Base-by-base conservation (phyloP, 768 basidiomycete species). In the Steccherinum ochraceum region DNA sequence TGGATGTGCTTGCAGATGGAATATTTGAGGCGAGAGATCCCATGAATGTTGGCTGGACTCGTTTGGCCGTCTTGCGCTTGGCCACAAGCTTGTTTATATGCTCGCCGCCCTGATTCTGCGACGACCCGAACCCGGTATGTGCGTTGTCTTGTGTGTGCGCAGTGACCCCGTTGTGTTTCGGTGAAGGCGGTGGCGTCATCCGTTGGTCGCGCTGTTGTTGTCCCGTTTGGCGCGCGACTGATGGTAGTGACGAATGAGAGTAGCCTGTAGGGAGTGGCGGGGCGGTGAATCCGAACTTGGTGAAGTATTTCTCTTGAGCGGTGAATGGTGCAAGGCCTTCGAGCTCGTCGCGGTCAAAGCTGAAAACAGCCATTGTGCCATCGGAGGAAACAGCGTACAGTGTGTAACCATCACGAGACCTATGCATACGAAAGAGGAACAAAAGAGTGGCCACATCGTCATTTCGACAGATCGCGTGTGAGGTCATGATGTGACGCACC, bases 301-400 rank as follows among this genome's bases (percentile, higher is more conserved):
- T 79, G 13, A 93, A 72, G 64, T 93, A 93, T 58, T 86, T 79
- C 58, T 81, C 80, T 64, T 91, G 89, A 11, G 84, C 83, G 10
- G 75, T 72, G 58, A 79, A 77, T 3, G 85, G 80, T 2, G 88
- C 84, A 30, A 92, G 85, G 26, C 90, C 90, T 62, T 89, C 88
- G 2, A 90, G 70, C 66, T 92, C 91, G 25, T 83, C 79, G 1
- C 80, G 63, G 40, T 88, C 84, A 59, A 98, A 98, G 56, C 79
- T 75, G 68, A 96, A 89, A 1, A 86, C 91, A 1, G 84, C 91
- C 49, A 98, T 82, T 0, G 93, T 93, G 1, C 96, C 96, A 63
- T 99, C 96, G 0, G 93, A 95, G 1, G 94, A 96, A 53, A 89
- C 92, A 0, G 93, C 93, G 58, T 95, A 98, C 0, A 99, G 77